Base-by-base conservation (phyloP, 2,329 filamentous ascomycete genomes). In the Aspergillus sp. region DNA sequence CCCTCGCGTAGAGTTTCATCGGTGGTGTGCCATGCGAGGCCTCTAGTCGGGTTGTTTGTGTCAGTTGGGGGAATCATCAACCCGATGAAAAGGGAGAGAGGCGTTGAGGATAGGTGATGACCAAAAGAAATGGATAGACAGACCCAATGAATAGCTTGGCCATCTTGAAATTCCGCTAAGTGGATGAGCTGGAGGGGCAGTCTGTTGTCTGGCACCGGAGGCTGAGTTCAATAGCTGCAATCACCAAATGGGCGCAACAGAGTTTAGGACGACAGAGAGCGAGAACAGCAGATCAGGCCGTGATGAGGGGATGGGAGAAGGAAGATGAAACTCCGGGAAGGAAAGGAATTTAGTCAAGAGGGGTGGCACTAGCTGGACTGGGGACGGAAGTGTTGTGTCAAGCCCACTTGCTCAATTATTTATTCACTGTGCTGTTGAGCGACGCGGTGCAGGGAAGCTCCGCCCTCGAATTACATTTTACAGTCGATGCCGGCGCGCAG, bases 1-100 rank as follows among this genome's bases (percentile, higher is more conserved):
- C 96, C 96, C 73, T 89, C 81, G 72, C 90, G 89, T 65, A 99
- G 82, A 66, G 90, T 92, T 45, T 80, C 79, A 79, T 98, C 93
- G 77, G 96, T 92, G 64, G 95, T 99, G 81, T 97, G 93, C 95
- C 95, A 99, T 71, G 95, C 91, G 68, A 99, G 91, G 84, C 95
- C 95, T 73, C 93, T 96, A 56, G 20, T 61, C 44, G n/a, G 54
- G 15, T 27, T 51, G 53, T 56, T 30, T 55, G 19, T 42, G 56
- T 58, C 47, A 58, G 56, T 51, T n/a, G 30, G 39, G 51, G 45
- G 34, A 6, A 4, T 22, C 45, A 45, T 57, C 56, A 41, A 45
- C 20, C 47, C 51, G 40, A 58, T 49, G 50, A 53, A 39, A 54
- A 54, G 37, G 44, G 40, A 58, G 47, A 58, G n/a, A 42, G 51